Percentiles rank a stretch among this genome's conserved stretches.
phyloP scores from a whole-genome alignment of 208 protist genomes.

The Acanthamoeba royreba region DNA sequence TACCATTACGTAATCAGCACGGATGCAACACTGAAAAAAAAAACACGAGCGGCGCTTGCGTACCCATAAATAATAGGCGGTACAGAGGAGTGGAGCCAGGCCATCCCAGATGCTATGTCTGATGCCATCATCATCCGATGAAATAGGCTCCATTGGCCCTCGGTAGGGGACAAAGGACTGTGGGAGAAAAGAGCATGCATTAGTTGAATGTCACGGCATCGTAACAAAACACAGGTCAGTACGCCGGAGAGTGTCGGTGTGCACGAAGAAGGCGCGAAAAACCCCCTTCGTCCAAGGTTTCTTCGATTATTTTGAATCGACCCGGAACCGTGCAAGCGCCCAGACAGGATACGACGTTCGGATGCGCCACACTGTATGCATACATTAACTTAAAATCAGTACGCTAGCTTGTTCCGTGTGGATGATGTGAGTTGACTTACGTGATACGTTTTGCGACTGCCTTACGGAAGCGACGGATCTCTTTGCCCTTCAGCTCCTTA shows the following conservation, averaged over 20 bases:
- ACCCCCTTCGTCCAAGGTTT: not conserved
- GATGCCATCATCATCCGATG: slow-evolving; percentile 14
- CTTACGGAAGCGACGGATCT: not conserved
- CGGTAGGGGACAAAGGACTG: not conserved
- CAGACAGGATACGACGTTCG: slow-evolving; percentile 30
- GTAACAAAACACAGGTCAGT: not conserved
- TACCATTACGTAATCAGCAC: not conserved
- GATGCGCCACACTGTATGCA: not conserved
- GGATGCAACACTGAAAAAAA: not conserved
- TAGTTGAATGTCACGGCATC: not conserved
- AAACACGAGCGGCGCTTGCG: not conserved
- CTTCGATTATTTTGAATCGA: slow-evolving; percentile 22
- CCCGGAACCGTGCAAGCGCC: not conserved
- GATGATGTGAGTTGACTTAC: not conserved
- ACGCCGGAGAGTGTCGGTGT: not conserved
- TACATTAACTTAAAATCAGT: not conserved
- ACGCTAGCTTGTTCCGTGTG: not conserved
- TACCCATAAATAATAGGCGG: slow-evolving; percentile 19
- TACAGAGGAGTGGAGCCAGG: slow-evolving; percentile 1
- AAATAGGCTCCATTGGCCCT: slow-evolving; percentile 9
- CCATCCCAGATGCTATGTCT: not conserved
- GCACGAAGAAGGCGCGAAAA: not conserved
- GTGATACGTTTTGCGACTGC: slow-evolving; percentile 8
- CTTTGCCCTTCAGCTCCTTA: not conserved
- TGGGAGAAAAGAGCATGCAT: not conserved